These are phyloP conservation scores for Lagenidium sp. DNA, from an alignment of 352 stramenopile genomes.

Conservation along the genomic window DNA sequence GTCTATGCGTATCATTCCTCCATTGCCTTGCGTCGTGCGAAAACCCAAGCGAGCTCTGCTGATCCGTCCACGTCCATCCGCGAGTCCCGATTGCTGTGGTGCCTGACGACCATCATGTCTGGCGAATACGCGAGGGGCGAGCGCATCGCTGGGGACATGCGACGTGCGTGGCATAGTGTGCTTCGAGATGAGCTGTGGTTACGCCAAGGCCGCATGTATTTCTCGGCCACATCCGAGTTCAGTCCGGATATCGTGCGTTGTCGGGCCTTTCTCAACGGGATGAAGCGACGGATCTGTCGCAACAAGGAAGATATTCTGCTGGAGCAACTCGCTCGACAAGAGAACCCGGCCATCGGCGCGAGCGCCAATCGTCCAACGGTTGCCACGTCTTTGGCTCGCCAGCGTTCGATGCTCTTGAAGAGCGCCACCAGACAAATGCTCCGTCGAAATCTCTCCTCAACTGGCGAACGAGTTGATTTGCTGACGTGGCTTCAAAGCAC, in stretches of 20 bases:
- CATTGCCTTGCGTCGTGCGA: not conserved
- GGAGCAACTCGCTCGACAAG: slow-evolving; percentile 2
- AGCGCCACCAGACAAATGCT: slow-evolving; percentile 13
- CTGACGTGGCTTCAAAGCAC: slow-evolving; percentile 15
- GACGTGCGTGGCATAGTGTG: slow-evolving; percentile 42
- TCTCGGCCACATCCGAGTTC: slow-evolving; percentile 33
- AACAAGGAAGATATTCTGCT: slow-evolving; percentile 14
- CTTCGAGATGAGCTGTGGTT: slow-evolving; percentile 54
- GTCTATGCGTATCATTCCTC: slow-evolving; percentile 31
- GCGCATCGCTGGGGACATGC: slow-evolving; percentile 25
- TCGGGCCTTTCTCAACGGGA: slow-evolving; percentile 48
- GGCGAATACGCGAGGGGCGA: slow-evolving; percentile 29
- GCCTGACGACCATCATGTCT: slow-evolving; percentile 40
- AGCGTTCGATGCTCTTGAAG: slow-evolving; percentile 7
- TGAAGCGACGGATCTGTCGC: slow-evolving; percentile 27
- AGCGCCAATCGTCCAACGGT: too few relatives aligned
- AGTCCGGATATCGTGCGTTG: slow-evolving; percentile 28
- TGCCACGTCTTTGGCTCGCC: too few relatives aligned
- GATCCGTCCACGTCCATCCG: too few relatives aligned
- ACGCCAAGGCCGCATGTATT: slow-evolving; percentile 39
- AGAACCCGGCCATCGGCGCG: not conserved
- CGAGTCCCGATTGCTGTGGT: slow-evolving; percentile 38
- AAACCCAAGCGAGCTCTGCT: too few relatives aligned
- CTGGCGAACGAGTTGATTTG: slow-evolving; percentile 16
- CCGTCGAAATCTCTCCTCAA: slow-evolving; percentile 10